phyloP scores from a whole-genome alignment of 2,329 filamentous ascomycete genomes.

The Scytalidium lignicola region DNA sequence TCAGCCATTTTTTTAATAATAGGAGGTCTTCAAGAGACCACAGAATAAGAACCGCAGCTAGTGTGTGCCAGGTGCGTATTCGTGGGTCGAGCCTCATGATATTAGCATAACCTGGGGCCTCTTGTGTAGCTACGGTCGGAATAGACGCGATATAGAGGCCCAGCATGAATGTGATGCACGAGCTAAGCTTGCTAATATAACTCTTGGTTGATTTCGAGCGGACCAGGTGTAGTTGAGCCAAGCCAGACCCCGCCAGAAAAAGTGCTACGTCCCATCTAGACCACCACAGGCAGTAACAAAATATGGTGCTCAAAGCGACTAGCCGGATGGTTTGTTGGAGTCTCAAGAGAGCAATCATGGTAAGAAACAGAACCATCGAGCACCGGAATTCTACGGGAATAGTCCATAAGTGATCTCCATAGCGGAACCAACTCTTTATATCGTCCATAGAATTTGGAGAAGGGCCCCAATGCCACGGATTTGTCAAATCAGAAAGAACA shows the following conservation, averaged over 20 bases:
- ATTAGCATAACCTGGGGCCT: constrained; percentile 5
- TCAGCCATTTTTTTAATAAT: constrained; percentile 36
- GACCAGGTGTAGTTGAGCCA: constrained; percentile 12
- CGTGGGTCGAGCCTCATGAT: not conserved
- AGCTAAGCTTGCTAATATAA: not conserved
- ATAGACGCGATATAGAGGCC: constrained; percentile 6
- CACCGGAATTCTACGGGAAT: constrained; percentile 17
- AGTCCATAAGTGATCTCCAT: constrained; percentile 9
- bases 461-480: constrained; percentile 3
- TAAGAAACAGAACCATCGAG: constrained; percentile 13
- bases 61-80: not conserved
- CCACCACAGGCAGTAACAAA: constrained; percentile 1
- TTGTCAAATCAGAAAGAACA: constrained; percentile 2
- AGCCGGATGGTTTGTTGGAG: constrained; percentile 2
- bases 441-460: too few species aligned
- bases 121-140: constrained; percentile 4
- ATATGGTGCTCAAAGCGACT: constrained; percentile 2
- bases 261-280: constrained; percentile 11
- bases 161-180: constrained; percentile 2
- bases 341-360: constrained; percentile 10
- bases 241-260: constrained; percentile 11
- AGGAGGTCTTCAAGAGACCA: too few species aligned
- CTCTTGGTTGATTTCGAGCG: constrained; percentile 1
- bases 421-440: too few species aligned
- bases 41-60: not conserved